Percentiles rank a stretch among this genome's conserved stretches.
phyloP scores from a whole-genome alignment of 1,284 basidiomycete genomes.

The Cutaneotrichosporon dermatis region DNA sequence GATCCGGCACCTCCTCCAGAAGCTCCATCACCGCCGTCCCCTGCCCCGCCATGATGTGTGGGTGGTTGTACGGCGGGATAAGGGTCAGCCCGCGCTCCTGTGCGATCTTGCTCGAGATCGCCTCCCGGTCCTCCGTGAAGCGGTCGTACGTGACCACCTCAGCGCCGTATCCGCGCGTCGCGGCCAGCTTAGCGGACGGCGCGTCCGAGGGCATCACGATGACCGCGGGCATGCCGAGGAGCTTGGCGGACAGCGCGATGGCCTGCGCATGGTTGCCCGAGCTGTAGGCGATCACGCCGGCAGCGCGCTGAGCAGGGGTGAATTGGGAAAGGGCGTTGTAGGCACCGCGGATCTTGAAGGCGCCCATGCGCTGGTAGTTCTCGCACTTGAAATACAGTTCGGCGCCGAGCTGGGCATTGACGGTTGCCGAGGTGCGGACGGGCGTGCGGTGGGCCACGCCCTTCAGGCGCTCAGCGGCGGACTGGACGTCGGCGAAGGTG shows the following conservation, averaged over 20 bases:
- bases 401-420: slow-evolving; percentile 68
- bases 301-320: slow-evolving; percentile 81
- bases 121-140: slow-evolving; percentile 95
- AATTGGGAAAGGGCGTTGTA: slow-evolving; percentile 98
- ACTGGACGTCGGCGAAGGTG: slow-evolving; percentile 8
- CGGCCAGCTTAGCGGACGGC: slow-evolving; percentile 90
- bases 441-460: slow-evolving; percentile 12
- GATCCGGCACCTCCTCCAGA: slow-evolving; percentile 72
- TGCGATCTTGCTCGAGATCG: slow-evolving; percentile 84
- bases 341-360: slow-evolving; percentile 97
- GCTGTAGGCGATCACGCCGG: slow-evolving; percentile 94
- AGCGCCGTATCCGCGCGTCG: slow-evolving; percentile 86
- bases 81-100: slow-evolving; percentile 71
- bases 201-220: slow-evolving; percentile 97
- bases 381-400: slow-evolving; percentile 91
- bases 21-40: slow-evolving; percentile 94
- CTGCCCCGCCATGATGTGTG: slow-evolving; percentile 93
- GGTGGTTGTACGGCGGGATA: slow-evolving; percentile 96
- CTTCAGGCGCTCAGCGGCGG: slow-evolving; percentile 4
- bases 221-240: slow-evolving; percentile 85
- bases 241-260: slow-evolving; percentile 84
- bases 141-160: slow-evolving; percentile 86
- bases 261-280: slow-evolving; percentile 99
- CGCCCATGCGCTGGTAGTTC: slow-evolving; percentile 96
- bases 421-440: slow-evolving; percentile 5